These are phyloP conservation scores for Aspergillus cavernicola DNA, from an alignment of 495 filamentous ascomycete species.

Conservation along the genomic window DNA sequence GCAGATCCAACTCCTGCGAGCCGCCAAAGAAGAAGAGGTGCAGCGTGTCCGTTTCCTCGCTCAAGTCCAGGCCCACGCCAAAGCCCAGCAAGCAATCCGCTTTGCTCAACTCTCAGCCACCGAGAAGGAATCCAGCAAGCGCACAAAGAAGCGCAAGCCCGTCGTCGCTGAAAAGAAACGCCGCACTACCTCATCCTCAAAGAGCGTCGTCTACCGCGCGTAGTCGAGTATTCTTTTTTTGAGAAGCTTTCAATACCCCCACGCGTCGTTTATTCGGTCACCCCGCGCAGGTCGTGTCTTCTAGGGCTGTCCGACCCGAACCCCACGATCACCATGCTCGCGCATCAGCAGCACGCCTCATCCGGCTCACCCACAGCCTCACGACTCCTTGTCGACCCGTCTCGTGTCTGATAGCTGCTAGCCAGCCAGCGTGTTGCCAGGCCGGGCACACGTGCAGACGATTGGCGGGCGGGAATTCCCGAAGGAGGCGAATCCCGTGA, in stretches of 20 bases:
- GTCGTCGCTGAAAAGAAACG: slow-evolving; percentile 29
- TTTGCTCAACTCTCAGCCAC: slow-evolving; percentile 31
- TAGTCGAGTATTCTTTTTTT: too few species aligned
- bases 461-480: too few species aligned
- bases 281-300: slow-evolving; percentile 1
- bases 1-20: slow-evolving; percentile 39
- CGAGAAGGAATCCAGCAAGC: slow-evolving; percentile 37
- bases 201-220: slow-evolving; percentile 13
- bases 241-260: not conserved
- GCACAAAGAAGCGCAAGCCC: slow-evolving; percentile 36
- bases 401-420: too few species aligned
- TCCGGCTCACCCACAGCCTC: too few species aligned
- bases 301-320: not conserved
- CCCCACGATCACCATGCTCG: too few species aligned
- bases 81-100: slow-evolving; percentile 41
- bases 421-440: too few species aligned
- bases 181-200: slow-evolving; percentile 31
- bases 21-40: slow-evolving; percentile 36
- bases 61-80: slow-evolving; percentile 44
- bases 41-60: slow-evolving; percentile 43
- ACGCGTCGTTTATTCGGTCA: not conserved
- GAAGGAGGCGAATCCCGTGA: too few species aligned
- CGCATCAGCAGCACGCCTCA: too few species aligned
- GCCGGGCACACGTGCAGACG: too few species aligned
- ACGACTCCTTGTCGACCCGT: too few species aligned